Evolutionary conservation across 192 early-diverging fungal species (phyloP).

Genomic region (Coemansia sp.): DNA sequence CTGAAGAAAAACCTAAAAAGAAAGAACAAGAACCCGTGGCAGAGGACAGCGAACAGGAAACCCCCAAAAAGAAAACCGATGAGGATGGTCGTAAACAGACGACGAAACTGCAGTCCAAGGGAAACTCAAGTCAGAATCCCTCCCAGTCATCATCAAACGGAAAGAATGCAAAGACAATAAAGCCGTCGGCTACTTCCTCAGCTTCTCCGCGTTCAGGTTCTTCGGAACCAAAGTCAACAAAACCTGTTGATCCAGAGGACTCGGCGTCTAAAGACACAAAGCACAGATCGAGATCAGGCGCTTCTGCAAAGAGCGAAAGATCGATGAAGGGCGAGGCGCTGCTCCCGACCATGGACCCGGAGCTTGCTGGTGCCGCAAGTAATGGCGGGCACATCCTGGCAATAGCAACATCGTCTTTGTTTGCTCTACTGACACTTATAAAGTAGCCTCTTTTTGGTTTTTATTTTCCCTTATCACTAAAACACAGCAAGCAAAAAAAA

Average conservation of each 20-base stretch:
- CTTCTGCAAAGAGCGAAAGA: slow-evolving; percentile 2
- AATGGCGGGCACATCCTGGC: not conserved
- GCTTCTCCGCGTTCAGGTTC: not conserved
- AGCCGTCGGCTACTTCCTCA: not conserved
- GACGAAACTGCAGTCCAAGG: not conserved
- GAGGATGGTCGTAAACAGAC: not conserved
- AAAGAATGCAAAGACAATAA: not conserved
- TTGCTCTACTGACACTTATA: not conserved
- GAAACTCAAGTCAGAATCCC: too few relatives aligned
- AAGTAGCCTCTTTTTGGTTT: too few relatives aligned
- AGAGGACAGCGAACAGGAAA: not conserved
- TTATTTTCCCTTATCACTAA: not conserved
- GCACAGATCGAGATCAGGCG: not conserved
- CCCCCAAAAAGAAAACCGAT: not conserved
- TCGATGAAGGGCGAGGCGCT: slow-evolving; percentile 23
- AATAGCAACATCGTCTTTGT: not conserved
- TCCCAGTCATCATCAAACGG: not conserved
- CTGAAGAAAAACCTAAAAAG: slow-evolving; percentile 6
- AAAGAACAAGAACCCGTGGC: not conserved
- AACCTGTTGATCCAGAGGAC: not conserved
- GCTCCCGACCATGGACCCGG: slow-evolving; percentile 51
- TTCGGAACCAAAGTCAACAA: not conserved
- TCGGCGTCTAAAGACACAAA: not conserved
- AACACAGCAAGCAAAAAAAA: not conserved
- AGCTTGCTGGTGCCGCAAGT: slow-evolving; percentile 26